Percentiles rank a stretch among this genome's conserved stretches.
Evolutionary conservation across 345 rosid species (phyloP).

Genomic region (Bruguiera sexangula): DNA sequence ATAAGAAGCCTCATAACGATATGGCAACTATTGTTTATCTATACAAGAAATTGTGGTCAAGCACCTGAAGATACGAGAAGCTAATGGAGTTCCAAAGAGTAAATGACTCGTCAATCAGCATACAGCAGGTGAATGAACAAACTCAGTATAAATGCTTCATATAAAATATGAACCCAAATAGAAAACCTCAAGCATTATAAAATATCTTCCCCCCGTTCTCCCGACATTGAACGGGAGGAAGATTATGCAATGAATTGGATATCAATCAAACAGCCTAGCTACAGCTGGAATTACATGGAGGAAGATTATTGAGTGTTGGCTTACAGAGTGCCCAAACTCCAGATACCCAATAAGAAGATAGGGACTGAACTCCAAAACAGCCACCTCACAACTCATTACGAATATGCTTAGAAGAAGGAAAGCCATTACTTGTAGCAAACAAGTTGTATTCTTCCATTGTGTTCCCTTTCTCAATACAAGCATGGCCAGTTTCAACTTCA

Average conservation of each 20-base stretch:
- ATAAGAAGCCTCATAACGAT: no score
- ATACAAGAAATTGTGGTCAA: no score
- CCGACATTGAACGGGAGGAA: slow-evolving; percentile 13
- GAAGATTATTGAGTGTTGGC: slow-evolving; percentile 41
- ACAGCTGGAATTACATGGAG: slow-evolving; percentile 28
- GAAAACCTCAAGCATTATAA: slow-evolving; percentile 27
- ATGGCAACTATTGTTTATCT: no score
- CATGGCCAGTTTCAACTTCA: slow-evolving; percentile 39
- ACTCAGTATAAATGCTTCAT: slow-evolving; percentile 19
- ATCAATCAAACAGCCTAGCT: slow-evolving; percentile 30
- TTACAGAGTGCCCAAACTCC: slow-evolving; percentile 40
- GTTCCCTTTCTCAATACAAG: slow-evolving; percentile 48
- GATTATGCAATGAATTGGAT: slow-evolving; percentile 18
- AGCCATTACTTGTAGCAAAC: slow-evolving; percentile 68
- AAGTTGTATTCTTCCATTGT: slow-evolving; percentile 73
- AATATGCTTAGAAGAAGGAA: slow-evolving; percentile 47
- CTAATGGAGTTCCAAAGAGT: no score
- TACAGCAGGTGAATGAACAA: neutral
- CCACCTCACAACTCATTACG: slow-evolving; percentile 35
- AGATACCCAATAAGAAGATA: slow-evolving; percentile 30
- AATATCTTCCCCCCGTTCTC: slow-evolving; percentile 22
- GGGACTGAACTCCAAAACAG: slow-evolving; percentile 33
- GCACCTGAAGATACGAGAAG: no score
- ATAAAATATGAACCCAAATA: slow-evolving; percentile 21
- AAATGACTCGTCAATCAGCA: neutral